A percentile compares a stretch with the other conserved stretches of the same genome.
These are phyloP conservation scores for Onygena corvina DNA, from an alignment of 2,329 filamentous ascomycete species.

Conservation along the genomic window DNA sequence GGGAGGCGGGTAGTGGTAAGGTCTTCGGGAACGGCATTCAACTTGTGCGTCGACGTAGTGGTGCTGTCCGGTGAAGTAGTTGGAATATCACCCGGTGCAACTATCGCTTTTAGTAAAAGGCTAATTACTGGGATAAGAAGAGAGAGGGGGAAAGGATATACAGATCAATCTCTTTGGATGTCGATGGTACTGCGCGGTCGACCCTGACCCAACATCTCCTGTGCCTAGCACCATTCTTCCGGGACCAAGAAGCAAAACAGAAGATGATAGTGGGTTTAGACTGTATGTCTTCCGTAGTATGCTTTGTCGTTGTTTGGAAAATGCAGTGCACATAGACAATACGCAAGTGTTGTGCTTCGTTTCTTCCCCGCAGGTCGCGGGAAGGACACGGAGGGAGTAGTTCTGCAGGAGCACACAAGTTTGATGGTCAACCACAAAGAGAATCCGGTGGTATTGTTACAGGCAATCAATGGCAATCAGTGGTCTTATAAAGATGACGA, in stretches of 20 bases:
- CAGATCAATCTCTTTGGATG: constrained; percentile 34
- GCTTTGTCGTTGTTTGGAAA: not conserved
- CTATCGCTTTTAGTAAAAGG: constrained; percentile 27
- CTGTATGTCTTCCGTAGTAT: not conserved
- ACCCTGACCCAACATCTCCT: not conserved
- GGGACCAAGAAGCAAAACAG: not conserved
- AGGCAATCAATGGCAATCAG: too few relatives aligned
- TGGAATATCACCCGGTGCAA: constrained; percentile 34
- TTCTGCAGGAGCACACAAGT: too few relatives aligned
- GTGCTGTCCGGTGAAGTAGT: constrained; percentile 13
- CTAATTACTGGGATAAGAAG: constrained; percentile 27
- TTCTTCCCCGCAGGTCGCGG: not conserved
- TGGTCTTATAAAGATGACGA: not conserved
- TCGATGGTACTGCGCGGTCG: constrained; percentile 4
- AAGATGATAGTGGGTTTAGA: not conserved
- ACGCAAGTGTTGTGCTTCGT: not conserved
- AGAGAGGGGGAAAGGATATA: constrained; percentile 16
- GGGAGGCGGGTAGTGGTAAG: constrained; percentile 3
- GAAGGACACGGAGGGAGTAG: too few relatives aligned
- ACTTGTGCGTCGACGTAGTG: constrained; percentile 7
- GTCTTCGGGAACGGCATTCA: constrained; percentile 13
- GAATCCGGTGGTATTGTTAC: too few relatives aligned
- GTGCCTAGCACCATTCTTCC: constrained; percentile 8
- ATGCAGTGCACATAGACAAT: not conserved
- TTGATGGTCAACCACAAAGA: too few relatives aligned